A percentile compares a stretch with the other conserved stretches of the same genome.
Evolutionary conservation across 2,329 filamentous ascomycete genomes (phyloP).

Genomic region (Aaosphaeria pasadenensis): DNA sequence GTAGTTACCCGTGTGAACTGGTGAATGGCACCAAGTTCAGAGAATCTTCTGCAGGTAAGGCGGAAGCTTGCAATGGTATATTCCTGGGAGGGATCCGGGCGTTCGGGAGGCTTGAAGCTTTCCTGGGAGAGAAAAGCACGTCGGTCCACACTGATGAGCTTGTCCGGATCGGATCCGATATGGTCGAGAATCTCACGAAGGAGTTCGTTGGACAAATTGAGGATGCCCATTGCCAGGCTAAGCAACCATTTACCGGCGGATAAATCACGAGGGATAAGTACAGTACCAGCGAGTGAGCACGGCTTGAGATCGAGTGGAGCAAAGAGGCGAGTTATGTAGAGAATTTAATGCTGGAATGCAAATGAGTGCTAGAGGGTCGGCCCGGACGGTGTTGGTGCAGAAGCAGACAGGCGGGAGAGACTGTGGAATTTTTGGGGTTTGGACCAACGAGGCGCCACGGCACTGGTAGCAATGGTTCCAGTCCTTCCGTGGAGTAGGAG

Average conservation of each 20-base stretch:
- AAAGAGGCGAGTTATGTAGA: not conserved
- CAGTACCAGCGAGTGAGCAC: not conserved
- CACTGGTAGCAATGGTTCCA: too few relatives aligned
- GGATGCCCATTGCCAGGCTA: constrained; percentile 32
- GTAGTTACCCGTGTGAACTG: constrained; percentile 53
- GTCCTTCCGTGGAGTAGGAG: too few relatives aligned
- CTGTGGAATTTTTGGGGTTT: too few relatives aligned
- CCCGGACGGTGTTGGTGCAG: constrained; percentile 26
- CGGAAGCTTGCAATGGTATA: constrained; percentile 47
- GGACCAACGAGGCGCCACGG: too few relatives aligned
- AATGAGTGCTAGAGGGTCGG: not conserved
- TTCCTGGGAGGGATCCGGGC: constrained; percentile 41
- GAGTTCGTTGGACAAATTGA: constrained; percentile 49
- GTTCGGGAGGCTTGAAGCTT: constrained; percentile 47
- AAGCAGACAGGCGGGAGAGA: constrained; percentile 12
- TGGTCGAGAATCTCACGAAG: constrained; percentile 51
- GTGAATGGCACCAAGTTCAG: constrained; percentile 49
- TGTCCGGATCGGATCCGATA: constrained; percentile 51
- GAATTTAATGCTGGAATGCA: not conserved
- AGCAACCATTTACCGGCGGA: constrained; percentile 25
- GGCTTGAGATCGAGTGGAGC: not conserved
- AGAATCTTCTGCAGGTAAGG: constrained; percentile 49
- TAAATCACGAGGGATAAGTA: constrained; percentile 3
- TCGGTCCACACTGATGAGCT: constrained; percentile 49
- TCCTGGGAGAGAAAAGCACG: constrained; percentile 52